Conservation (phyloP, 306 rosid species). For the Herpetospermum pedunculosum region DNA sequence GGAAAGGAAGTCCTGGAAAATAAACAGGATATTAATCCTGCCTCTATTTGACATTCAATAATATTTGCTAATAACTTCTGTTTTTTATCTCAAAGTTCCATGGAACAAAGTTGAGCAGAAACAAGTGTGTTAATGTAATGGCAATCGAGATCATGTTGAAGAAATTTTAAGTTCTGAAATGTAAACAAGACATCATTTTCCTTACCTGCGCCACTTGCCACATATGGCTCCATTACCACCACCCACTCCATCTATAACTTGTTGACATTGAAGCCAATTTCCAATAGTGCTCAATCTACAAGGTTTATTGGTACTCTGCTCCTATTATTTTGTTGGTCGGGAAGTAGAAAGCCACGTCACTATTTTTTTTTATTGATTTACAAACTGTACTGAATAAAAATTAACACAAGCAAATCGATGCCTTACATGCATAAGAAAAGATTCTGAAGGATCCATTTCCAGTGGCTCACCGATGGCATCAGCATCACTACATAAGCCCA, state of each 20-base stretch:
- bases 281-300: slow-evolving; percentile 33
- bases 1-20: neutral
- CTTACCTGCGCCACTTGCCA: slow-evolving; percentile 93
- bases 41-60: neutral
- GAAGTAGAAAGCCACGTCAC: neutral
- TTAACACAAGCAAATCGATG: neutral
- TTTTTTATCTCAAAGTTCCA: neutral
- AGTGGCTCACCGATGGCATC: slow-evolving; percentile 35
- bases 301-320: slow-evolving; percentile 25
- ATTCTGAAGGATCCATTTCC: slow-evolving; percentile 35
- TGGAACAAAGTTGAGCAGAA: neutral
- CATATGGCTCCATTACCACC: slow-evolving; percentile 41
- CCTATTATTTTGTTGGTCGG: slow-evolving; percentile 25
- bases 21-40: neutral
- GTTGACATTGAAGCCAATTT: slow-evolving; percentile 89
- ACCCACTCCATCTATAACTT: slow-evolving; percentile 26
- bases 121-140: neutral
- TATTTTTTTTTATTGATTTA: neutral
- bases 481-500: slow-evolving; percentile 38
- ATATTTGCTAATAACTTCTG: neutral
- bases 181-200: neutral
- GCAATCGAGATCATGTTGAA: neutral
- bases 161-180: neutral
- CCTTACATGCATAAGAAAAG: slow-evolving; percentile 38
- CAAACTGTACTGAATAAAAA: slow-evolving; percentile 13